These are phyloP conservation scores for Spinellus fusiger DNA, from an alignment of 192 early-diverging fungal species.

Conservation along the genomic window DNA sequence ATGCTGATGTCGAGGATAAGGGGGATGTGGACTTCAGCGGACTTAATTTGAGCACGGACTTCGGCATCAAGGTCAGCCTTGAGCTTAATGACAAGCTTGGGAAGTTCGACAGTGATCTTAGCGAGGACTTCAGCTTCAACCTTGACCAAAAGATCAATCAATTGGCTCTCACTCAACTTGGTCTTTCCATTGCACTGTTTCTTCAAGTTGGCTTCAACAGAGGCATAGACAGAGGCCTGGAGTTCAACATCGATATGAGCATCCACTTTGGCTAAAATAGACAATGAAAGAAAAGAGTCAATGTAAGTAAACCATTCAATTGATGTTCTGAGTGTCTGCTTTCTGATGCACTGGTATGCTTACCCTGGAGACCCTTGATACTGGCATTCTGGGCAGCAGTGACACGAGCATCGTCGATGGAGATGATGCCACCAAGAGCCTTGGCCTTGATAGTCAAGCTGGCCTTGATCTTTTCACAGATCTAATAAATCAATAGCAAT, in stretches of 20 bases:
- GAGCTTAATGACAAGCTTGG: constrained; percentile 5
- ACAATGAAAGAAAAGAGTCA: neutral
- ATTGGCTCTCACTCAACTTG: constrained; percentile 1
- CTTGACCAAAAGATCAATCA: constrained; percentile 4
- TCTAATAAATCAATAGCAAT: no score
- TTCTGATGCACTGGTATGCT: no score
- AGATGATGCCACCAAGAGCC: neutral
- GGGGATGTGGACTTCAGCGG: constrained; percentile 10
- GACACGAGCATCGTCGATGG: neutral
- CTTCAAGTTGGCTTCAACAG: constrained; percentile 9
- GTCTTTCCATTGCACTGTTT: neutral
- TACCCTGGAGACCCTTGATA: no score
- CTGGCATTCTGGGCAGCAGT: neutral
- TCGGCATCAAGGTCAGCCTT: neutral
- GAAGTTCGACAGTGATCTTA: constrained; percentile 6
- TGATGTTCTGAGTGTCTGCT: no score
- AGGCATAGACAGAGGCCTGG: constrained; percentile 9
- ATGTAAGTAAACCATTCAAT: no score
- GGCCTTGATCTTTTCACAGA: neutral
- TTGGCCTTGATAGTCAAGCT: neutral
- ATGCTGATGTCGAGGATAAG: neutral
- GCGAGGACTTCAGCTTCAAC: constrained; percentile 11
- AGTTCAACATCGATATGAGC: constrained; percentile 5
- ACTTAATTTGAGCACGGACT: constrained; percentile 5
- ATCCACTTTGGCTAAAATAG: neutral